Percentiles rank a stretch among this genome's conserved stretches.
phyloP scores from a whole-genome alignment of 164 flowering plant species.

The Warburgia ugandensis region DNA sequence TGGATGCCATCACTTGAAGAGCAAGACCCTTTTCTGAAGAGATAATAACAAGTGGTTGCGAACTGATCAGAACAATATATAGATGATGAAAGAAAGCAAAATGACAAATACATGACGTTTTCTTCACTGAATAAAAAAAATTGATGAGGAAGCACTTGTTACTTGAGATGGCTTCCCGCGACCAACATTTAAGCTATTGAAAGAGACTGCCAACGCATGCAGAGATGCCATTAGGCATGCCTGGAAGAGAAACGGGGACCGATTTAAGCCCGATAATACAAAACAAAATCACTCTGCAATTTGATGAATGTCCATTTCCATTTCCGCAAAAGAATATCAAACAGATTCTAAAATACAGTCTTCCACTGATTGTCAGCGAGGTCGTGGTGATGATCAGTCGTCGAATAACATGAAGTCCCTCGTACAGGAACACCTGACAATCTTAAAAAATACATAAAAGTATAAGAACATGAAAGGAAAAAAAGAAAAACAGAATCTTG shows the following conservation, averaged over 20 bases:
- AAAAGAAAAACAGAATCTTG: constrained; percentile 1
- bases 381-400: background rate
- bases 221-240: background rate
- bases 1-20: no score
- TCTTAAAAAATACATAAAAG: background rate
- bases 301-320: background rate
- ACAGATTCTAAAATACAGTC: background rate
- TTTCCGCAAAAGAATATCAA: constrained; percentile 6
- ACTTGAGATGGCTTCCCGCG: background rate
- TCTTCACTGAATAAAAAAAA: background rate
- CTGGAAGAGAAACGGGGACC: background rate
- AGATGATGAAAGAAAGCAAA: background rate
- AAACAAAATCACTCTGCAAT: background rate
- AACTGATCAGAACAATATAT: background rate
- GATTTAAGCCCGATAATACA: background rate
- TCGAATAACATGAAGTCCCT: background rate
- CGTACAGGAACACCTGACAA: background rate
- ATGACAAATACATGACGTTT: background rate
- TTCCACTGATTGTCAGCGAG: background rate
- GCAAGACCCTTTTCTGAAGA: no score
- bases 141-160: constrained; percentile 3
- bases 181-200: background rate
- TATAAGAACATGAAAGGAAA: background rate
- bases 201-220: no score
- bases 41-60: no score